Evolutionary conservation across 257 asterid species (phyloP).

Genomic region (Solanum corneliomulleri): DNA sequence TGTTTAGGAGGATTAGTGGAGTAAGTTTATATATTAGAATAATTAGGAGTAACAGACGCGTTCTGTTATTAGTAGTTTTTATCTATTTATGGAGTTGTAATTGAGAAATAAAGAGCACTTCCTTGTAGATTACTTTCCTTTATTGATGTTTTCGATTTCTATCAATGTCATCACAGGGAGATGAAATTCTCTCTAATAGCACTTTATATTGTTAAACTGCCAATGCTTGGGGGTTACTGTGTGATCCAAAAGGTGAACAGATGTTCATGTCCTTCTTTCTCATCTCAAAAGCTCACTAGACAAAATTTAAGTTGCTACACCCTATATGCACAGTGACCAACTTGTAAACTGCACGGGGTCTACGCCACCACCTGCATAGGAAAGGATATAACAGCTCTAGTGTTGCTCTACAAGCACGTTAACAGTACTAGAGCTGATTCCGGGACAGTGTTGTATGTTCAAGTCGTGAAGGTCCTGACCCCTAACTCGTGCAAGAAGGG

Average conservation of each 20-base stretch:
- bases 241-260: neutral
- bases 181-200: neutral
- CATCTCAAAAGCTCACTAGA: neutral
- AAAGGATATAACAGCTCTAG: too few relatives aligned
- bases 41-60: neutral
- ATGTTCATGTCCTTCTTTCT: neutral
- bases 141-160: neutral
- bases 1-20: neutral
- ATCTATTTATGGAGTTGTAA: too few relatives aligned
- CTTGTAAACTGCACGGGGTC: too few relatives aligned
- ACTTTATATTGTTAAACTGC: fast-evolving
- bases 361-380: neutral
- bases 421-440: too few relatives aligned
- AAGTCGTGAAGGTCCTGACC: too few relatives aligned
- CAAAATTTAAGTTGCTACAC: neutral
- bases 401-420: too few relatives aligned
- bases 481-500: too few relatives aligned
- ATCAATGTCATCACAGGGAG: neutral
- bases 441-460: too few relatives aligned
- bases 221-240: neutral
- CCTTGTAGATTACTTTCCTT: neutral
- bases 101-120: neutral
- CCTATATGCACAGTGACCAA: too few relatives aligned
- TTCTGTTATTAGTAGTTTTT: too few relatives aligned
- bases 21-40: neutral